Conservation (phyloP, 768 basidiomycete species). For the Mrakia frigida region DNA sequence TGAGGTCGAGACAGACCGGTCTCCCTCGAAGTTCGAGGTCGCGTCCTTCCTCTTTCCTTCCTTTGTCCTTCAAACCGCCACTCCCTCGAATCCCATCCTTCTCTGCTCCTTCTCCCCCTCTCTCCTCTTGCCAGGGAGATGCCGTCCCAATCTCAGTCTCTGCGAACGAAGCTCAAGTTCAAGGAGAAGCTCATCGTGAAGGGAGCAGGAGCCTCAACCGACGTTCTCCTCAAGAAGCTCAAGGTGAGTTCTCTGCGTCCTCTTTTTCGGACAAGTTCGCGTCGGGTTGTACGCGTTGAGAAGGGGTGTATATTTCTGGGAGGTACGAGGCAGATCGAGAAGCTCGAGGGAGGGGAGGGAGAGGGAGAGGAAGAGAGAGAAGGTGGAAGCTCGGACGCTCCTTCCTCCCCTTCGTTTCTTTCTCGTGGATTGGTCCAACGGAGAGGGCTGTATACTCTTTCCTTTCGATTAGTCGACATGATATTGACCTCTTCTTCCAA, state of each 20-base stretch:
- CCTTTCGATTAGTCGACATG: no score
- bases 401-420: no score
- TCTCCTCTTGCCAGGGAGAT: neutral
- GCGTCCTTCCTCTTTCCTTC: neutral
- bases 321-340: neutral
- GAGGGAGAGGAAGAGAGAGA: neutral
- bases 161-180: constrained; percentile 50
- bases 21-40: neutral
- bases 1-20: neutral
- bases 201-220: constrained; percentile 45
- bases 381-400: no score
- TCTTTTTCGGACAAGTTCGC: neutral
- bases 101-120: neutral
- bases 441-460: no score
- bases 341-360: neutral
- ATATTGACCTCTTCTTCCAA: no score
- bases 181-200: constrained; percentile 65
- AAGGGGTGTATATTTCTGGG: neutral
- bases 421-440: no score
- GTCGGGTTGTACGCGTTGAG: neutral
- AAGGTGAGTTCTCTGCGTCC: constrained; percentile 47
- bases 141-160: constrained; percentile 3
- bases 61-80: no score
- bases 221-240: constrained; percentile 78
- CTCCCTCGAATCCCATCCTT: neutral